Evolutionary conservation across 2,329 filamentous ascomycete genomes (phyloP).

Genomic region (Neofusicoccum kwambonambiense): DNA sequence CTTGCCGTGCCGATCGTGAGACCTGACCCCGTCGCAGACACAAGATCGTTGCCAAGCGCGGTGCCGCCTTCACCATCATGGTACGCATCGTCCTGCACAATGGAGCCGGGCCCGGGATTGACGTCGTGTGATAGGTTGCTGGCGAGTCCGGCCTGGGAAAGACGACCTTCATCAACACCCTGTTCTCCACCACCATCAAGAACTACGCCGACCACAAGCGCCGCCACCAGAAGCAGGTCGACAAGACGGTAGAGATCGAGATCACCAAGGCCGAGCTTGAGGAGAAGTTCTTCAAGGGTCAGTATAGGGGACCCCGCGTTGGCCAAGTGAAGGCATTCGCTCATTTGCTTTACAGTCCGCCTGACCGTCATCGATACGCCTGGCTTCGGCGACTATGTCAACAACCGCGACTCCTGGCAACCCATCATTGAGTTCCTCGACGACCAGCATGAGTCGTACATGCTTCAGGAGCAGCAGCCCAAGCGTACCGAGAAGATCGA

Average conservation of each 20-base stretch:
- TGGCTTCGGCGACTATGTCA: slow-evolving; percentile 99
- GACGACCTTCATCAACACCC: slow-evolving; percentile 99
- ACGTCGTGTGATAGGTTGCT: slow-evolving; percentile 68
- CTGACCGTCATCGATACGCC: slow-evolving; percentile 98
- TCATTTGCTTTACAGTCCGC: slow-evolving; percentile 64
- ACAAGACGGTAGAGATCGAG: slow-evolving; percentile 99
- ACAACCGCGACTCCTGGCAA: slow-evolving; percentile 99
- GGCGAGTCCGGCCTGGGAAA: slow-evolving; percentile 98
- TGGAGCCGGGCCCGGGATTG: neutral
- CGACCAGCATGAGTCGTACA: slow-evolving; percentile 99
- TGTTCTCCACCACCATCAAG: slow-evolving; percentile 99
- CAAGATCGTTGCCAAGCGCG: slow-evolving; percentile 77
- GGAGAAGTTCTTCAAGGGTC: slow-evolving; percentile 99
- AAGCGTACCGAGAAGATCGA: slow-evolving; percentile 98
- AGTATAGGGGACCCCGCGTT: slow-evolving; percentile 16
- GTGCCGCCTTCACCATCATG: slow-evolving; percentile 99
- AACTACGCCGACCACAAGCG: slow-evolving; percentile 99
- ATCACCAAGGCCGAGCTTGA: slow-evolving; percentile 99
- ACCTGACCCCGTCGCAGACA: slow-evolving; percentile 51
- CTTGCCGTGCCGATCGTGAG: slow-evolving; percentile 1
- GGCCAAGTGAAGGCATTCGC: neutral
- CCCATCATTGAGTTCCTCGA: slow-evolving; percentile 99
- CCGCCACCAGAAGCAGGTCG: slow-evolving; percentile 97
- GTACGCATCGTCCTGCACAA: slow-evolving; percentile 50
- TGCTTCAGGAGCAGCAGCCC: slow-evolving; percentile 99